A percentile compares a stretch with the other conserved stretches of the same genome.
Conservation (phyloP, 2,329 filamentous ascomycete species). For the Cladosporium velox region DNA sequence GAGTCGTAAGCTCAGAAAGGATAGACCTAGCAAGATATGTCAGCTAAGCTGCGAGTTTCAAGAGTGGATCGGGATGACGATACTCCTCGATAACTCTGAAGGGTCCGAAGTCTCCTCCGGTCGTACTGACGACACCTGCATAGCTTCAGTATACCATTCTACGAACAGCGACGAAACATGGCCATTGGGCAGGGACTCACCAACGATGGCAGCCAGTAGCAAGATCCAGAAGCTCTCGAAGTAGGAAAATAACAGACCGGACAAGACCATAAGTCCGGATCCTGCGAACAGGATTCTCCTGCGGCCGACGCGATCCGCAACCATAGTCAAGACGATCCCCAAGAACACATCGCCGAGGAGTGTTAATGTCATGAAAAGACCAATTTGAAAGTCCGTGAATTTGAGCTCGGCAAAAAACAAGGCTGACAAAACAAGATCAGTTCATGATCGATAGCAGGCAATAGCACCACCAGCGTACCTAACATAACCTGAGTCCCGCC, state of each 20-base stretch:
- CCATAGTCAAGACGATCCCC: conserved; percentile 35
- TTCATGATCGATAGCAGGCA: background rate
- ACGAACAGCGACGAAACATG: background rate
- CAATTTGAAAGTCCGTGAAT: conserved; percentile 37
- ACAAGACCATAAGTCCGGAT: conserved; percentile 36
- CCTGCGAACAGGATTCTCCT: conserved; percentile 36
- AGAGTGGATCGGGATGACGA: background rate
- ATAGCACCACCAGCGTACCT: conserved; percentile 24
- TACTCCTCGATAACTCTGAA: conserved; percentile 67
- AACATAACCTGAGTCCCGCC: conserved; percentile 36
- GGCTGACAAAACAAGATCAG: conserved; percentile 25
- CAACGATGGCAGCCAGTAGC: conserved; percentile 34
- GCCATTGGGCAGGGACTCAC: background rate
- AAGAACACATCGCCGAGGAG: conserved; percentile 39
- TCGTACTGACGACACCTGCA: conserved; percentile 37
- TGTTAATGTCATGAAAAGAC: conserved; percentile 39
- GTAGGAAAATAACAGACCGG: conserved; percentile 34
- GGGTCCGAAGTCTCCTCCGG: conserved; percentile 66
- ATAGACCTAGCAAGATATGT: conserved; percentile 39
- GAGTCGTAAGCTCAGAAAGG: conserved; percentile 61
- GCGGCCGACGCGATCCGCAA: conserved; percentile 38
- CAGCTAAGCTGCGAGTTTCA: conserved; percentile 48
- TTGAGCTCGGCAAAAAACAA: conserved; percentile 39
- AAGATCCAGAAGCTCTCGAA: conserved; percentile 39
- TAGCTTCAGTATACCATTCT: background rate